Conservation (phyloP, 805 yeast species). For the Pichia phayaonensis region DNA sequence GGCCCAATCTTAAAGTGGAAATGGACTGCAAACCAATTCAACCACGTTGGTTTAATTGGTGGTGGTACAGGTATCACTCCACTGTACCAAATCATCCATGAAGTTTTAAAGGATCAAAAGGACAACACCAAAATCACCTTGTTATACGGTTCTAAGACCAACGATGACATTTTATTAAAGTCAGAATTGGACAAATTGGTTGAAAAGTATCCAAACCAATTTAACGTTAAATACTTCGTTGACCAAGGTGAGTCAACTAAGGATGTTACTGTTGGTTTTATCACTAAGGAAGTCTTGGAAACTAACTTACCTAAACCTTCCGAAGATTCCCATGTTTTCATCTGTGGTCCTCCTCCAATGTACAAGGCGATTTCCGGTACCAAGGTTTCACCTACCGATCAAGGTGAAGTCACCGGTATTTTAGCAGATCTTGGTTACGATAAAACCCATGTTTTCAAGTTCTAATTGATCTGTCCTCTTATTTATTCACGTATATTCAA, state of each 20-base stretch:
- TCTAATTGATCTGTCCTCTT: constrained; percentile 32
- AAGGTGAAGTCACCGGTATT: constrained; percentile 89
- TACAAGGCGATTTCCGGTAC: constrained; percentile 82
- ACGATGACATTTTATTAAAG: constrained; percentile 75
- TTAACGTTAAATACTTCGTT: constrained; percentile 71
- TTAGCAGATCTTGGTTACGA: constrained; percentile 82
- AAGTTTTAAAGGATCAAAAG: constrained; percentile 66
- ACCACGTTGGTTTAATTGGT: constrained; percentile 75
- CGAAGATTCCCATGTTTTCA: constrained; percentile 62
- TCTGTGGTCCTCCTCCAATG: constrained; percentile 94
- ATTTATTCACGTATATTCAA: no score
- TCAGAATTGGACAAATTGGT: constrained; percentile 67
- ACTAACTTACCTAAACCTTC: constrained; percentile 56
- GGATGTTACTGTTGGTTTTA: constrained; percentile 64
- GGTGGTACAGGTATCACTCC: constrained; percentile 99
- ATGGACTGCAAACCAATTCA: constrained; percentile 80
- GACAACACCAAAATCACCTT: constrained; percentile 87
- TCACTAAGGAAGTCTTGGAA: constrained; percentile 65
- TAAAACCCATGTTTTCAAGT: constrained; percentile 85
- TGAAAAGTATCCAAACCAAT: constrained; percentile 64
- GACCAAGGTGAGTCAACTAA: constrained; percentile 46
- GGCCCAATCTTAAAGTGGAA: constrained; percentile 92
- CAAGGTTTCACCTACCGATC: constrained; percentile 81
- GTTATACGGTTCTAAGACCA: constrained; percentile 71
- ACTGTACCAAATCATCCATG: constrained; percentile 76